Evolutionary conservation across 306 rosid genomes (phyloP).

Genomic region (Canavalia ensiformis): DNA sequence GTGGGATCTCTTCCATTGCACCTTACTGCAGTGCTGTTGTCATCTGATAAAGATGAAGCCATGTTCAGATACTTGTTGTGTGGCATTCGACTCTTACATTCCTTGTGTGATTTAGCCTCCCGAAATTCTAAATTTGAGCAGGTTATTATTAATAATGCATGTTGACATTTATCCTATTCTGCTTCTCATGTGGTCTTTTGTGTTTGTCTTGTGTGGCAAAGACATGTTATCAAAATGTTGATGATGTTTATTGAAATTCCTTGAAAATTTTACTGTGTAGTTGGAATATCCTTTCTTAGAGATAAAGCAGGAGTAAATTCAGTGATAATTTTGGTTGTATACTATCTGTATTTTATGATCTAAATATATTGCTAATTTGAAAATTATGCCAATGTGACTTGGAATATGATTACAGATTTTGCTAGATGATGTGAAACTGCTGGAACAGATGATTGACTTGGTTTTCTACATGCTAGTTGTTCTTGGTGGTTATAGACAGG

Average conservation of each 20-base stretch:
- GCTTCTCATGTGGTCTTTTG: constrained; percentile 32
- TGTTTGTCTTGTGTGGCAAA: constrained; percentile 38
- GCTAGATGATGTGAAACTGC: constrained; percentile 81
- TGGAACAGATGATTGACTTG: constrained; percentile 85
- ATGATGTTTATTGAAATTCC: constrained; percentile 29
- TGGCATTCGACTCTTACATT: constrained; percentile 86
- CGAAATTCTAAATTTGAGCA: constrained; percentile 86
- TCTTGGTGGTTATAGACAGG: constrained; percentile 81
- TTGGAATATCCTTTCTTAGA: constrained; percentile 33
- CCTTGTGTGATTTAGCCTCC: constrained; percentile 91
- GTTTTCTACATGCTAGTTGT: constrained; percentile 80
- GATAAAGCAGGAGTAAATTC: constrained; percentile 36
- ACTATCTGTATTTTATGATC: constrained; percentile 29
- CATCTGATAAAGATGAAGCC: constrained; percentile 70
- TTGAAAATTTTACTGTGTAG: not conserved
- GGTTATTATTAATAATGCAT: constrained; percentile 58
- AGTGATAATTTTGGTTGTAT: constrained; percentile 35
- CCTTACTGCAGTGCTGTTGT: constrained; percentile 70
- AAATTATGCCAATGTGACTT: constrained; percentile 37
- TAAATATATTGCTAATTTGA: constrained; percentile 34
- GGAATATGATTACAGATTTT: constrained; percentile 70
- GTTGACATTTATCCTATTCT: constrained; percentile 37
- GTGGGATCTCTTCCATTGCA: constrained; percentile 83
- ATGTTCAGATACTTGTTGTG: constrained; percentile 69
- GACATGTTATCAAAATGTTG: constrained; percentile 20